Conservation (phyloP, 2,329 filamentous ascomycete species). For the Dendrostoma leiphaemia region DNA sequence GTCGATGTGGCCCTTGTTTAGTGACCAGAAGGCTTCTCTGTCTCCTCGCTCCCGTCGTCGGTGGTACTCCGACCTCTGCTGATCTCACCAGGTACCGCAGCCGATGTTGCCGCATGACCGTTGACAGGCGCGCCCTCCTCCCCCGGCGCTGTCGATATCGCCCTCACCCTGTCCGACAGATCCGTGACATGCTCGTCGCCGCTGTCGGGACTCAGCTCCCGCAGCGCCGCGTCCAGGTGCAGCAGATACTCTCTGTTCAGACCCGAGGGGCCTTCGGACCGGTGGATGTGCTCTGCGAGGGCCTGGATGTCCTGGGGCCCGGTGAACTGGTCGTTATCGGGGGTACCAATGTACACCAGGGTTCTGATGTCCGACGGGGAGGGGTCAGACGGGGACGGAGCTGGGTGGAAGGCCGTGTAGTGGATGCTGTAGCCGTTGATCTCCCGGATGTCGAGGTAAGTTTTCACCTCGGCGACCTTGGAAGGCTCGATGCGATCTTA, state of each 20-base stretch:
- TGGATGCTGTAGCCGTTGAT: conserved; percentile 97
- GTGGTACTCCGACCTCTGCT: conserved; percentile 44
- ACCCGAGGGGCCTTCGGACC: conserved; percentile 78
- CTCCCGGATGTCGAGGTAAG: conserved; percentile 91
- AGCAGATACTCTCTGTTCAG: conserved; percentile 88
- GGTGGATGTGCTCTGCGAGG: conserved; percentile 78
- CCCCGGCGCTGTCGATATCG: conserved; percentile 48
- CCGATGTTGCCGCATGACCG: not conserved
- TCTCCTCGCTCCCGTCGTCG: conserved; percentile 60
- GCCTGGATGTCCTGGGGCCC: conserved; percentile 75
- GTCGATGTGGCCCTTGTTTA: not conserved
- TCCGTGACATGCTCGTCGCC: conserved; percentile 84
- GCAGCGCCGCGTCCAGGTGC: conserved; percentile 71
- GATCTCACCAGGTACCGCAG: no score
- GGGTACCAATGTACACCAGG: conserved; percentile 83
- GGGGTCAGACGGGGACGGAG: conserved; percentile 22
- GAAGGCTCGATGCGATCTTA: conserved; percentile 68
- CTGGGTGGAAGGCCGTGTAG: conserved; percentile 78
- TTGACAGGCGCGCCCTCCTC: conserved; percentile 19
- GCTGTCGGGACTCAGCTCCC: conserved; percentile 70
- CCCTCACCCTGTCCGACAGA: conserved; percentile 69
- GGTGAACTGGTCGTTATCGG: conserved; percentile 88
- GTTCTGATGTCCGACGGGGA: conserved; percentile 11
- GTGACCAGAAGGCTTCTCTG: conserved; percentile 37
- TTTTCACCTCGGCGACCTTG: conserved; percentile 75